A percentile compares a stretch with the other conserved stretches of the same genome.
phyloP scores from a whole-genome alignment of 495 filamentous ascomycete species.

The Corynascus novoguineensis region DNA sequence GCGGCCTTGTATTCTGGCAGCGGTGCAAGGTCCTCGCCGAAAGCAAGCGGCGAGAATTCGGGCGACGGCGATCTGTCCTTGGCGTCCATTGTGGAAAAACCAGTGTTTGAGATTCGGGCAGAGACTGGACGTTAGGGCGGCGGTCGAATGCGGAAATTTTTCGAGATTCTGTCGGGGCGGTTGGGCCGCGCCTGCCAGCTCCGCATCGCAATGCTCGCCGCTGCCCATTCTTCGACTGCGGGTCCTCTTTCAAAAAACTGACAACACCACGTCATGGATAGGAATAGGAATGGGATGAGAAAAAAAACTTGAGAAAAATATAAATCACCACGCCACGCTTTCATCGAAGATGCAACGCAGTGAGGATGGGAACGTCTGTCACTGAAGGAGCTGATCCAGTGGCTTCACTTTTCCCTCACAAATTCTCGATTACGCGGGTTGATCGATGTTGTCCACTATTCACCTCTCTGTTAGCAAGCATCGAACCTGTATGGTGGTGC shows the following conservation, averaged over 20 bases:
- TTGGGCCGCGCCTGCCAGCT: slow-evolving; percentile 1
- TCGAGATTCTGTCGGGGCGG: not conserved
- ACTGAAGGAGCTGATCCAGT: too few species aligned
- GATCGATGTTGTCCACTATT: too few species aligned
- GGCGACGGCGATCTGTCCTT: slow-evolving; percentile 27
- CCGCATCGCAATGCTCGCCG: not conserved
- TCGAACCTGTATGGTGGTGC: not conserved
- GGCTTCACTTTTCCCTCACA: too few species aligned
- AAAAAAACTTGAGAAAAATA: too few species aligned
- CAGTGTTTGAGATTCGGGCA: not conserved
- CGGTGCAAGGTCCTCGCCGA: slow-evolving; percentile 64
- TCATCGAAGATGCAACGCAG: too few species aligned
- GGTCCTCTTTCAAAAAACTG: not conserved
- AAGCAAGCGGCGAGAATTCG: slow-evolving; percentile 44
- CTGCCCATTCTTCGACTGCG: not conserved
- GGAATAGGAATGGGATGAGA: too few species aligned
- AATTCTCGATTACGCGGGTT: too few species aligned
- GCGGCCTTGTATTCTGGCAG: slow-evolving; percentile 60
- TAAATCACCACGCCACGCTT: too few species aligned
- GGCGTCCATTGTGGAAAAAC: slow-evolving; percentile 1
- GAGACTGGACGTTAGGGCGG: too few species aligned
- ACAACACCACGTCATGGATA: too few species aligned
- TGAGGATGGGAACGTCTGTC: too few species aligned
- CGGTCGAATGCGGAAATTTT: not conserved
- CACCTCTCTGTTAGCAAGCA: too few species aligned